A percentile compares a stretch with the other conserved stretches of the same genome.
Conservation (phyloP, 176 grass and related monocot species). For the Panicum miliaceum region DNA sequence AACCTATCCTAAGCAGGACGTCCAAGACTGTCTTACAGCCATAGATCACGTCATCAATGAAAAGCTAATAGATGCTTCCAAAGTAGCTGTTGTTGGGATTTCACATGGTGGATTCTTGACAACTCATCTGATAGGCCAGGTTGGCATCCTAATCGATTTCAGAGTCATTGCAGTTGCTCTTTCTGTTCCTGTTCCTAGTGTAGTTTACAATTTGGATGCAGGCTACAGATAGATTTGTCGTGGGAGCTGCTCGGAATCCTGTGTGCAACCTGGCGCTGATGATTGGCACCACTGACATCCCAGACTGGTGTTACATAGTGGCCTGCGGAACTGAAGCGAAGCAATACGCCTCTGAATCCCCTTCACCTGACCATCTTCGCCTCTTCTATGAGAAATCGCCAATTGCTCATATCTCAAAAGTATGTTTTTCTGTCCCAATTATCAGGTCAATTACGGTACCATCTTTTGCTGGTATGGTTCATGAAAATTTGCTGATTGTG, state of each 20-base stretch:
- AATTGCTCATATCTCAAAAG: conserved; percentile 75
- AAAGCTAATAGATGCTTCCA: conserved; percentile 62
- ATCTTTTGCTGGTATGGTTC: not conserved
- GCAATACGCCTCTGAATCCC: conserved; percentile 65
- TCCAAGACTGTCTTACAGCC: conserved; percentile 71
- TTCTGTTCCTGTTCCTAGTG: conserved; percentile 4
- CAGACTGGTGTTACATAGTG: conserved; percentile 79
- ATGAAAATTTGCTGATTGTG: conserved; percentile 18
- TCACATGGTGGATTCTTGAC: conserved; percentile 92
- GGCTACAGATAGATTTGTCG: conserved; percentile 78
- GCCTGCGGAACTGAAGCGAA: conserved; percentile 67
- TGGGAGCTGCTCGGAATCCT: conserved; percentile 73
- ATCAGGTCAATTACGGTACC: not conserved
- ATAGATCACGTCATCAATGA: conserved; percentile 67
- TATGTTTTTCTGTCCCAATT: not conserved
- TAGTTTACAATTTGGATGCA: conserved; percentile 27
- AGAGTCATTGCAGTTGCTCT: not conserved
- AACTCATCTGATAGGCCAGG: conserved; percentile 89
- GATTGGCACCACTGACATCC: conserved; percentile 85
- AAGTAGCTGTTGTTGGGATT: conserved; percentile 81
- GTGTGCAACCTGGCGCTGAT: conserved; percentile 87
- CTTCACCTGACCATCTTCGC: conserved; percentile 53
- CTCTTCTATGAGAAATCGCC: conserved; percentile 81
- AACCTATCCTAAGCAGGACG: conserved; percentile 54
- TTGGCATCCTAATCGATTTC: conserved; percentile 34